Evolutionary conservation across 169 alveolate genomes (phyloP).

Genomic region (Haemoproteus tartakovskyi): DNA sequence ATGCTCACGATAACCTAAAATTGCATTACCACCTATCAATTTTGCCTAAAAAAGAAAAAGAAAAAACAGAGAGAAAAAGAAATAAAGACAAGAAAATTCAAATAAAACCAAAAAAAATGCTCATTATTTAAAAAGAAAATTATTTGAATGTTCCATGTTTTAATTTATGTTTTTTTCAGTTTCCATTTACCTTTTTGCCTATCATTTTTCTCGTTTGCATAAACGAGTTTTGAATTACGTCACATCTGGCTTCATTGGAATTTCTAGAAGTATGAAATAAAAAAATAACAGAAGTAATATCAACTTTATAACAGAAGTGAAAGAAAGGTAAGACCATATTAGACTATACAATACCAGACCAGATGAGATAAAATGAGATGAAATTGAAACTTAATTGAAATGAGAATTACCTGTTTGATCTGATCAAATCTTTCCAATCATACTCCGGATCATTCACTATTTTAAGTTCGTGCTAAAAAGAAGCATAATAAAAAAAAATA

Average conservation of each 20-base stretch:
- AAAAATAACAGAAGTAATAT: not conserved
- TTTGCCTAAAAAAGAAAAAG: constrained; percentile 26
- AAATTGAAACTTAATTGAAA: no score
- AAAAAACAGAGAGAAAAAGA: not conserved
- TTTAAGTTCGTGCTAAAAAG: constrained; percentile 48
- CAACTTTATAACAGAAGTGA: not conserved
- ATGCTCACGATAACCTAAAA: constrained; percentile 61
- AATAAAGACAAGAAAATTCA: not conserved
- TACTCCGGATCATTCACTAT: constrained; percentile 66
- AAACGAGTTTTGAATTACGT: constrained; percentile 56
- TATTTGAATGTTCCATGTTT: no score
- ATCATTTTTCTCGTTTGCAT: constrained; percentile 54
- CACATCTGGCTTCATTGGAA: constrained; percentile 66
- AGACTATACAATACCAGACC: not conserved
- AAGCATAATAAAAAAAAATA: no score
- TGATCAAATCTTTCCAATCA: constrained; percentile 66
- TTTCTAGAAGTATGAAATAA: constrained; percentile 16
- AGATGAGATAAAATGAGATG: not conserved
- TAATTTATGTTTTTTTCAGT: no score
- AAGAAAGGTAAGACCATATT: not conserved
- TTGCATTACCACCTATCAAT: constrained; percentile 61
- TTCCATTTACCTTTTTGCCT: constrained; percentile 68
- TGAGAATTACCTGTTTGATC: constrained; percentile 70
- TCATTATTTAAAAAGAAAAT: no score
- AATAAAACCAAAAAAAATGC: no score